Base-by-base conservation (phyloP, 2,329 filamentous ascomycete genomes). In the Colletotrichum sp. region DNA sequence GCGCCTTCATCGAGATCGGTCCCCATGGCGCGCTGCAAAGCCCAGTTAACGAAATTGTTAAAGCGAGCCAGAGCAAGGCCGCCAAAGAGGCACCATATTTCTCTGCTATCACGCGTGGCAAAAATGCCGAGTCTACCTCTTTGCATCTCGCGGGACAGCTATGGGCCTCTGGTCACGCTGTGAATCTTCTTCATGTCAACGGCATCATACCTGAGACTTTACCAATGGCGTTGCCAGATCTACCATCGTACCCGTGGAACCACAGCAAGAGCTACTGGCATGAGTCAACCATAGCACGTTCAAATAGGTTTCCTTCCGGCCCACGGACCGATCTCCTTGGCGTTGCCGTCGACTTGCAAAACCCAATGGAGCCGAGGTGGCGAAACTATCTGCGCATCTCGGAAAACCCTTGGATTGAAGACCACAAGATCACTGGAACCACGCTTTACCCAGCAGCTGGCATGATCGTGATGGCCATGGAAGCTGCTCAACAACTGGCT, bases 351-450 rank as follows among this genome's bases (percentile, higher is more conserved):
- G 26, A 39, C 7, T 18, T 67, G 8, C 69, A 67, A 5, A 68
- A 69, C 15, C 57, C 57, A 13, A 52, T 52, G 26, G 69, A 74
- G 8, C 73, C 74, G 0, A 39, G 36, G 5, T 79, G 77, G 77
- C 69, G 72, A 3, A 77, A 78, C 28, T 66, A 44, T 15, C 16
- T 79, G 12, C 77, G 78, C 0, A 73, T 85, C 2, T 79, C 81
- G 7, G 83, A 87, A 39, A 74, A 86, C 16, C 84, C 89, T 9
- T 89, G 89, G 75, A 84, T 87, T 16, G 80, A 86, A 71, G 87
- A 89, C 76, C 89, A 89, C 79, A 79, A 80, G 18, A 86, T 89
- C 79, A 84, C 87, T 67, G 86, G 82, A 73, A 82, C 86, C 28
- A 83, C 84, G 70, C 85, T 87, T 77, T 85, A 84, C 67, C 83